Conservation (phyloP, 108 stramenopile genomes). For the Nannochloropsis gaditana region DNA sequence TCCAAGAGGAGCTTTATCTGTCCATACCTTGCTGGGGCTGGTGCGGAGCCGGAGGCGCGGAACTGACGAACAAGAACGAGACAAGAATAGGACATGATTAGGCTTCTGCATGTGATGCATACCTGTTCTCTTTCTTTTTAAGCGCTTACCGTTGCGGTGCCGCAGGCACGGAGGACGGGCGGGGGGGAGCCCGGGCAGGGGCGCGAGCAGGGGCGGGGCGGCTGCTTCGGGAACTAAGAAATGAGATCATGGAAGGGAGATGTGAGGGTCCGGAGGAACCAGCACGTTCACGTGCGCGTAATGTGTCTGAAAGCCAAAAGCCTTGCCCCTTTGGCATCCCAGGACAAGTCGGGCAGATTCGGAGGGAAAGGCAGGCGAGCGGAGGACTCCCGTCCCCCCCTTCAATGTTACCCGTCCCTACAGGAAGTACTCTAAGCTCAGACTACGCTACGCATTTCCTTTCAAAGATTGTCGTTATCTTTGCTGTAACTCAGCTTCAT, state of each 20-base stretch:
- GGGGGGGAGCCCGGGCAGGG: conserved; percentile 15
- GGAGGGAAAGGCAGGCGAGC: too few relatives aligned
- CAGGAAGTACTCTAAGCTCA: too few relatives aligned
- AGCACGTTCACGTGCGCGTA: too few relatives aligned
- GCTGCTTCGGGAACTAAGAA: conserved; percentile 1
- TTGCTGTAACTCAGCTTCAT: too few relatives aligned
- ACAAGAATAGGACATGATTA: background rate
- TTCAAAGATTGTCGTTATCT: too few relatives aligned
- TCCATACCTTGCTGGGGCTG: background rate
- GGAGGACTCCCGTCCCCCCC: too few relatives aligned
- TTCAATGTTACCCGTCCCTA: too few relatives aligned
- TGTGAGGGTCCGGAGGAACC: background rate
- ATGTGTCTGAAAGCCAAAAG: too few relatives aligned
- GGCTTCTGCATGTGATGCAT: background rate
- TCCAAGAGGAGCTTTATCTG: background rate
- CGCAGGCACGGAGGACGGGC: background rate
- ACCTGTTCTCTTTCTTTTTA: background rate
- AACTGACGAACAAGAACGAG: background rate
- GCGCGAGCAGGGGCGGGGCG: conserved; percentile 5
- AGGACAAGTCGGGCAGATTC: too few relatives aligned
- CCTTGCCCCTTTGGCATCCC: too few relatives aligned
- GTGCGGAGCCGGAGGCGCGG: background rate
- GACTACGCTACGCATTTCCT: too few relatives aligned
- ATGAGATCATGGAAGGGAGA: background rate
- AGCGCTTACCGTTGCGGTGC: background rate